Evolutionary conservation across 192 early-diverging fungal genomes (phyloP).

Genomic region (Coemansia sp.): DNA sequence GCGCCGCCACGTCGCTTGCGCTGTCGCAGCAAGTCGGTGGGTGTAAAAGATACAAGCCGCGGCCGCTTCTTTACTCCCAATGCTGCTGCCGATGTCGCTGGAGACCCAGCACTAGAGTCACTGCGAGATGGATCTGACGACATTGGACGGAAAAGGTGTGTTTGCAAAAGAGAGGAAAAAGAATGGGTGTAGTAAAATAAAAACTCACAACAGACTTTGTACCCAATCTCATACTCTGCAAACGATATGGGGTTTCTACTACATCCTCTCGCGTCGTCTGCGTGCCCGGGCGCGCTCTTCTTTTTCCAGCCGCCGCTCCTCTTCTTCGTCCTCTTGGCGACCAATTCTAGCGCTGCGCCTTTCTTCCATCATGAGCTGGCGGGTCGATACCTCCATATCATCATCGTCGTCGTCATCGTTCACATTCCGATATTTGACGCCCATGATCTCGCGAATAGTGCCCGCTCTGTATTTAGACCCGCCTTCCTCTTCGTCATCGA

Average conservation of each 20-base stretch:
- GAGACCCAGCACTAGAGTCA: neutral
- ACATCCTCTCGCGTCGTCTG: constrained; percentile 9
- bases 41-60: constrained; percentile 27
- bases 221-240: neutral
- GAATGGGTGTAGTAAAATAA: neutral
- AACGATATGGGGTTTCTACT: neutral
- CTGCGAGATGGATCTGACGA: constrained; percentile 1
- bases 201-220: neutral
- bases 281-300: constrained; percentile 22
- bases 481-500: constrained; percentile 47
- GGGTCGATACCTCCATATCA: constrained; percentile 47
- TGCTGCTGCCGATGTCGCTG: neutral
- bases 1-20: constrained; percentile 29
- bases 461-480: constrained; percentile 30
- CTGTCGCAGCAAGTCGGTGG: constrained; percentile 22
- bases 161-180: neutral
- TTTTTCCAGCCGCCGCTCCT: constrained; percentile 28
- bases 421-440: constrained; percentile 45
- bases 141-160: neutral
- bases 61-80: constrained; percentile 26
- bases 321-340: constrained; percentile 38
- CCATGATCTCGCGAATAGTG: constrained; percentile 42
- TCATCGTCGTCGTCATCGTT: constrained; percentile 47
- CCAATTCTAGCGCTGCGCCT: constrained; percentile 39
- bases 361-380: constrained; percentile 48